phyloP scores from a whole-genome alignment of 495 filamentous ascomycete species.

The Hypoxylon trugodes region DNA sequence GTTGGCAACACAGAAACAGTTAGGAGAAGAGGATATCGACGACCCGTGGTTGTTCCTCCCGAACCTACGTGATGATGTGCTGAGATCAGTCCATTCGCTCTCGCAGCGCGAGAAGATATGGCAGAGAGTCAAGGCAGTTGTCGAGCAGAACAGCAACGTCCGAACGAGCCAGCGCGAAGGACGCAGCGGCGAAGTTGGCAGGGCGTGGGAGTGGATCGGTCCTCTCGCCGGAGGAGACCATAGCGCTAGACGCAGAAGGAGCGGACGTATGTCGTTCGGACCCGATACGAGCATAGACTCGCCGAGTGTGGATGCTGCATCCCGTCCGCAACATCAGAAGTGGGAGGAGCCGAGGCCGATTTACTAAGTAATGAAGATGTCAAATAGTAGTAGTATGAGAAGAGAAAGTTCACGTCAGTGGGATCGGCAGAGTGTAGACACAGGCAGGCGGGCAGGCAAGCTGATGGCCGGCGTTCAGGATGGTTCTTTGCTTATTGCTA shows the following conservation, averaged over 20 bases:
- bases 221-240: constrained; percentile 57
- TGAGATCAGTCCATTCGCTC: constrained; percentile 81
- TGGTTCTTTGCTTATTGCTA: background rate
- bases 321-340: constrained; percentile 48
- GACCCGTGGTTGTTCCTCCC: constrained; percentile 86
- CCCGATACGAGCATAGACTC: constrained; percentile 44
- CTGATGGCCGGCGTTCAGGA: constrained; percentile 17
- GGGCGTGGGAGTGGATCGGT: constrained; percentile 98
- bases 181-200: constrained; percentile 82
- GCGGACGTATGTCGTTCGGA: constrained; percentile 58
- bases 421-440: background rate
- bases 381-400: constrained; percentile 1
- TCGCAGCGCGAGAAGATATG: constrained; percentile 78
- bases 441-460: background rate
- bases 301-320: constrained; percentile 15
- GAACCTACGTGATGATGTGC: constrained; percentile 89
- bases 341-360: constrained; percentile 60
- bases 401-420: too few relatives aligned
- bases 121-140: constrained; percentile 79
- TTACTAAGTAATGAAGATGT: constrained; percentile 37
- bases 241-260: constrained; percentile 58
- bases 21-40: constrained; percentile 70
- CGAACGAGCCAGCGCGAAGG: constrained; percentile 84
- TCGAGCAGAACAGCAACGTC: constrained; percentile 94
- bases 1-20: constrained; percentile 80